Evolutionary conservation across 2,329 filamentous ascomycete genomes (phyloP).

Genomic region (Fusarium anthophilum): DNA sequence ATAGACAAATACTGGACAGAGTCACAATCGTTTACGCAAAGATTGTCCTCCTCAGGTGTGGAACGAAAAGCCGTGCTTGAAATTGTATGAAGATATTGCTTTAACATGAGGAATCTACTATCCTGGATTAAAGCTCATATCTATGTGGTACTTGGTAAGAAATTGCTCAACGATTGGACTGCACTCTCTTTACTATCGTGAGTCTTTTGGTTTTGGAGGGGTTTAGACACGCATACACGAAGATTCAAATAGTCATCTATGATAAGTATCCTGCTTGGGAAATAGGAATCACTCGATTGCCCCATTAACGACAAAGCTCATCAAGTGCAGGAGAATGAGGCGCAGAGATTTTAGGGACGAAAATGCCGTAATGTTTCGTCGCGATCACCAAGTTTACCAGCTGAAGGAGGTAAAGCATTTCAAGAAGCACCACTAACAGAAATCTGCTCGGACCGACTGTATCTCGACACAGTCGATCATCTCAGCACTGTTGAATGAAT

Average conservation of each 20-base stretch:
- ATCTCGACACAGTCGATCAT: background rate
- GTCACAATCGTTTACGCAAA: background rate
- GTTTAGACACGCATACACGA: background rate
- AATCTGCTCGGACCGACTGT: slow-evolving; percentile 2
- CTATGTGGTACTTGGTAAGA: background rate
- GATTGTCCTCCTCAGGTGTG: background rate
- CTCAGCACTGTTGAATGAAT: slow-evolving; percentile 10
- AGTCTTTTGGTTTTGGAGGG: background rate
- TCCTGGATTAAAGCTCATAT: background rate
- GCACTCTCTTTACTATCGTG: background rate
- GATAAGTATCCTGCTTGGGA: no score
- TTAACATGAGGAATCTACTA: no score
- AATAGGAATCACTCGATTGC: background rate
- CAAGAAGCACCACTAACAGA: background rate
- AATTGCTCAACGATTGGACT: background rate
- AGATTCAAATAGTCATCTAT: background rate
- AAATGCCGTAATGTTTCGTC: background rate
- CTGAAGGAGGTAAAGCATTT: background rate
- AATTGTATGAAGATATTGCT: background rate
- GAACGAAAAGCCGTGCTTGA: background rate
- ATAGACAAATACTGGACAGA: no score
- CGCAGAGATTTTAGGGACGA: background rate
- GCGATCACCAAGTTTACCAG: no score
- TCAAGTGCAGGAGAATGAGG: background rate
- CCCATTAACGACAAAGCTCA: background rate